Evolutionary conservation across 1,284 basidiomycete genomes (phyloP), one percentile per base, ranked within the genome.

Genomic region (Ganoderma lingzhi): DNA sequence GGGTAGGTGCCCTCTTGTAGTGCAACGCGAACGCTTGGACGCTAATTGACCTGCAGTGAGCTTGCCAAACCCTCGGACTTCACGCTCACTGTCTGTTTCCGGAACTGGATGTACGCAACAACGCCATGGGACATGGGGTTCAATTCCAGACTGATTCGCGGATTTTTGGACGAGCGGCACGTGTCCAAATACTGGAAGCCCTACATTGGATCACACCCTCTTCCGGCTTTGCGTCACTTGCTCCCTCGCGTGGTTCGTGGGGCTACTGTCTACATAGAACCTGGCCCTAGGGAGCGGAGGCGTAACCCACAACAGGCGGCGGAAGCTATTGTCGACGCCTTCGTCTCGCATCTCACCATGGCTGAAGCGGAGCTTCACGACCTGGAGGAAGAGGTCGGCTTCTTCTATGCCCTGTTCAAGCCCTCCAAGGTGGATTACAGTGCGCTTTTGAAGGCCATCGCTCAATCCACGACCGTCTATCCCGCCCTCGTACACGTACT

Each of bases 231-330:
- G 45, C 45, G 45, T 23, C n/a, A 48, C 17, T 15, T 48, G 17
- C 17, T 48, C n/a, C 45, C 45, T 23, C 45, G 45, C 9, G 17
- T 48, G n/a, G 45, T 48, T 48, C 45, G 45, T 2, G 45, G 45
- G 45, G 45, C 45, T 23, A 48, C 45, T 48, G n/a, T 48, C n/a
- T 48, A 48, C 45, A n/a, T 48, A 10, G n/a, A 48, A 48, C 45
- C n/a, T 23, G 45, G 45, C 3, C 45, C 45, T 10, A 8, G 10
- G 12, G n/a, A 48, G n/a, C n/a, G 45, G n/a, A 48, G 17, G n/a
- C 45, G 45, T n/a, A 48, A 48, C 45, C 45, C 45, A 23, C 45
- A 48, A 48, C 45, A 48, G n/a, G 45, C 45, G 8, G 45, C 45
- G 8, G 45, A 48, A 48, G 45, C 45, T 48, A 48, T 48, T 15